phyloP scores from a whole-genome alignment of 495 filamentous ascomycete genomes.

The Parachaetomium inaequale region DNA sequence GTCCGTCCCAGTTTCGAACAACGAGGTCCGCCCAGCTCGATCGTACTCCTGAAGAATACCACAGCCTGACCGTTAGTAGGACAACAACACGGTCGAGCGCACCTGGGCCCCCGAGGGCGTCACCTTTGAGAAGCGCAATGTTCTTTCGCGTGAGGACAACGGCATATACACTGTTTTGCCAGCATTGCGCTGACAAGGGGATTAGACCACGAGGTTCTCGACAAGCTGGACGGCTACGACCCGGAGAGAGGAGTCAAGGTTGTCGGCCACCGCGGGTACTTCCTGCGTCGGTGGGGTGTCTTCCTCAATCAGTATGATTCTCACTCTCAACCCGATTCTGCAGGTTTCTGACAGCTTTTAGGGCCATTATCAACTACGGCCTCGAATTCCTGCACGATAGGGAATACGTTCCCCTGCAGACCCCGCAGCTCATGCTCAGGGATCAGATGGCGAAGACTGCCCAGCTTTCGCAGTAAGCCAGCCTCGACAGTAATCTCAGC shows the following conservation, averaged over 20 bases:
- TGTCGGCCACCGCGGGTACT: slow-evolving; percentile 93
- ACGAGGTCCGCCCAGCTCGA: slow-evolving; percentile 56
- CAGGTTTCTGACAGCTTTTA: slow-evolving; percentile 13
- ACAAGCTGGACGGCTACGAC: slow-evolving; percentile 85
- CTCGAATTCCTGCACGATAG: slow-evolving; percentile 75
- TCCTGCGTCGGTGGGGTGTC: slow-evolving; percentile 83
- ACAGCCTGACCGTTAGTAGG: slow-evolving; percentile 39
- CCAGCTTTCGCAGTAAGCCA: slow-evolving; percentile 72
- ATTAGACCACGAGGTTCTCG: slow-evolving; percentile 85
- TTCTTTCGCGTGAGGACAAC: slow-evolving; percentile 30
- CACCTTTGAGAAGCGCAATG: slow-evolving; percentile 56
- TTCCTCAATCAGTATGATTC: slow-evolving; percentile 57
- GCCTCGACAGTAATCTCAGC: background rate
- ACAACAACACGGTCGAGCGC: slow-evolving; percentile 72
- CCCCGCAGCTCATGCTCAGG: slow-evolving; percentile 93
- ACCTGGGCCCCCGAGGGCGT: slow-evolving; percentile 76
- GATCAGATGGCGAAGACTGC: slow-evolving; percentile 99
- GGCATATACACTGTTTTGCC: slow-evolving; percentile 23
- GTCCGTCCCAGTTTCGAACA: slow-evolving; percentile 83
- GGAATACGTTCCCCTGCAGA: slow-evolving; percentile 84
- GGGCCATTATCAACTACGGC: slow-evolving; percentile 87
- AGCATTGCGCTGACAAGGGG: background rate
- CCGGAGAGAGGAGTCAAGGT: slow-evolving; percentile 91
- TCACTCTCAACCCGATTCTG: too few relatives aligned
- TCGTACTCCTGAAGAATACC: background rate